A percentile compares a stretch with the other conserved stretches of the same genome.
phyloP scores from a whole-genome alignment of 75 land plant genomes.

The Sequoia sempervirens region DNA sequence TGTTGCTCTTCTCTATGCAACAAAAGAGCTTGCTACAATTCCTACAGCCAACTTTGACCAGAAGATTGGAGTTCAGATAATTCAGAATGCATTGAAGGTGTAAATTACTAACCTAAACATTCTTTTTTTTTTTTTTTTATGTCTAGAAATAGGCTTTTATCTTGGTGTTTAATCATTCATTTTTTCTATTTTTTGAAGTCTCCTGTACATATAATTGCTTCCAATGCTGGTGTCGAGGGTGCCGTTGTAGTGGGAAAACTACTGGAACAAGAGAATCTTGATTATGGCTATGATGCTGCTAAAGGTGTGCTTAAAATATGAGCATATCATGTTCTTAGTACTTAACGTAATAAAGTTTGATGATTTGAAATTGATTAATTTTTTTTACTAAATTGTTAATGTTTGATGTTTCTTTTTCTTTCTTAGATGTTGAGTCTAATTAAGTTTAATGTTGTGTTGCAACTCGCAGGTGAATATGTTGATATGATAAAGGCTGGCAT shows the following conservation, averaged over 20 bases:
- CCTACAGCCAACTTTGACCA: constrained; percentile 77
- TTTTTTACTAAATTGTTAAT: background rate
- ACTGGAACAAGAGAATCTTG: constrained; percentile 71
- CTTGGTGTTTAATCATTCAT: background rate
- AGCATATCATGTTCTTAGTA: background rate
- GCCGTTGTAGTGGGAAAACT: constrained; percentile 91
- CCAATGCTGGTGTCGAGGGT: constrained; percentile 94
- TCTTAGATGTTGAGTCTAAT: background rate
- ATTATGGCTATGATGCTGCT: constrained; percentile 92
- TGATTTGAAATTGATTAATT: background rate
- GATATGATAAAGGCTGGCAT: constrained; percentile 93
- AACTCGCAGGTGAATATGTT: constrained; percentile 54
- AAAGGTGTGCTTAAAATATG: constrained; percentile 49
- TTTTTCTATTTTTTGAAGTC: constrained; percentile 39
- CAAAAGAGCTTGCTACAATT: constrained; percentile 67
- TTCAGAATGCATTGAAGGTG: constrained; percentile 88
- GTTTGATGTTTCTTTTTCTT: background rate
- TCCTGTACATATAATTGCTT: constrained; percentile 76
- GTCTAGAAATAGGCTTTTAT: background rate
- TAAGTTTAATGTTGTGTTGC: constrained; percentile 8
- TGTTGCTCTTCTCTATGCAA: constrained; percentile 84
- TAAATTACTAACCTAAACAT: background rate
- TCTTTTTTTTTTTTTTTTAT: background rate
- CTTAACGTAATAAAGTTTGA: background rate
- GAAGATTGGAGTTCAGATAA: constrained; percentile 76